Conservation (phyloP, 2,329 filamentous ascomycete genomes). For the Hypoxylon sp. region DNA sequence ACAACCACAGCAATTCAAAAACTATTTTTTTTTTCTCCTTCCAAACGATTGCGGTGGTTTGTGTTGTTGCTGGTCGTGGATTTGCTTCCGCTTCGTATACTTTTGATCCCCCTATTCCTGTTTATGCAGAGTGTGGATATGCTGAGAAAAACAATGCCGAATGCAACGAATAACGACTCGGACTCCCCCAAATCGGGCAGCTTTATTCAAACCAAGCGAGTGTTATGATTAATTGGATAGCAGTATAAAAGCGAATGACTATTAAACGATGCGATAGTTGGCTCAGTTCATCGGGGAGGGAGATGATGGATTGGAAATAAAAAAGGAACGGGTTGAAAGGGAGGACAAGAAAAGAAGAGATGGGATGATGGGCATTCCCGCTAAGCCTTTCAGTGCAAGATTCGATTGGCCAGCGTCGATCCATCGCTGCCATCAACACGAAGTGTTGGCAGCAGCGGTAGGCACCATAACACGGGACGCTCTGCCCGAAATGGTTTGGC, state of each 20-base stretch:
- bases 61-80: slow-evolving; percentile 10
- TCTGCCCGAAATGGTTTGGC: slow-evolving; percentile 29
- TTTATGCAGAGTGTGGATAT: slow-evolving; percentile 31
- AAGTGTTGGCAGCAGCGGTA: slow-evolving; percentile 29
- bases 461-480: slow-evolving; percentile 14
- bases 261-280: slow-evolving; percentile 23
- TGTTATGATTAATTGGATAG: slow-evolving; percentile 24
- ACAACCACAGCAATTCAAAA: slow-evolving; percentile 19
- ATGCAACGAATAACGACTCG: slow-evolving; percentile 30
- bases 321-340: slow-evolving; percentile 22
- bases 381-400: slow-evolving; percentile 27
- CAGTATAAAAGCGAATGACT: slow-evolving; percentile 43
- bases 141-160: slow-evolving; percentile 31
- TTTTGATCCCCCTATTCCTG: slow-evolving; percentile 26
- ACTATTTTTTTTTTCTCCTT: slow-evolving; percentile 7
- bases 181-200: slow-evolving; percentile 32
- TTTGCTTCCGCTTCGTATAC: slow-evolving; percentile 18
- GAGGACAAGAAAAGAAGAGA: slow-evolving; percentile 20
- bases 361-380: slow-evolving; percentile 23
- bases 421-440: slow-evolving; percentile 36
- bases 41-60: slow-evolving; percentile 9
- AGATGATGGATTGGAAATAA: slow-evolving; percentile 3
- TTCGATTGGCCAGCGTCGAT: slow-evolving; percentile 30
- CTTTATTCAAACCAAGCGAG: slow-evolving; percentile 39
- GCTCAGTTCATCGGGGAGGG: slow-evolving; percentile 36